A percentile compares a stretch with the other conserved stretches of the same genome.
These are phyloP conservation scores for Saccharomyces hybrid DNA, from an alignment of 1,139 yeast species.

Conservation along the genomic window DNA sequence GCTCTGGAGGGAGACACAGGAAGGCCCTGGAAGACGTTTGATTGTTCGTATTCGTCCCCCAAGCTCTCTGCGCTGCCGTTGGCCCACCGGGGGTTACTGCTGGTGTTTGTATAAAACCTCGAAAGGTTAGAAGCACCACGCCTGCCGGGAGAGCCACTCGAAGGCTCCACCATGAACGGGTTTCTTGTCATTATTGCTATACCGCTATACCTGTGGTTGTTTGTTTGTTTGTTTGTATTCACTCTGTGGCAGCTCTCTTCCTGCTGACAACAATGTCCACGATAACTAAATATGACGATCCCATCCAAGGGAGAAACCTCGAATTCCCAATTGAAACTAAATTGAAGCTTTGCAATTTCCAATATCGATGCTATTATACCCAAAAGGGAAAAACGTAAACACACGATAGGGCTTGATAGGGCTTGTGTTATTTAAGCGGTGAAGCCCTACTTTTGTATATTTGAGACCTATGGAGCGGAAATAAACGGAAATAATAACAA, in stretches of 20 bases:
- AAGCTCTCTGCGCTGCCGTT: slow-evolving; percentile 8
- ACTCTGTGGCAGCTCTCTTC: no score
- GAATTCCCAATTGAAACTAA: neutral
- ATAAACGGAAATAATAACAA: neutral
- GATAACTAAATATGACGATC: neutral
- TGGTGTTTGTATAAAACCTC: slow-evolving; percentile 25
- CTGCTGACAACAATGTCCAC: no score
- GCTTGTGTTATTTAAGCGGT: no score
- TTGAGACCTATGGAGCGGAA: neutral
- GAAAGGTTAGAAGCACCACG: slow-evolving; percentile 19
- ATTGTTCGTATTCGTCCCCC: slow-evolving; percentile 18
- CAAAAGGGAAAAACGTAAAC: slow-evolving; percentile 5
- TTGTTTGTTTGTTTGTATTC: neutral
- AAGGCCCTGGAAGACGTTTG: slow-evolving; percentile 27
- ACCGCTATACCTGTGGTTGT: neutral
- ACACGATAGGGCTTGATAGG: neutral
- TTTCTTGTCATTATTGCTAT: slow-evolving; percentile 23
- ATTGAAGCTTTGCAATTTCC: neutral
- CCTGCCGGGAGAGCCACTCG: slow-evolving; percentile 23
- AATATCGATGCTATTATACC: slow-evolving; percentile 1
- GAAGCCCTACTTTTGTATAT: no score
- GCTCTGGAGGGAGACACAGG: slow-evolving; percentile 40
- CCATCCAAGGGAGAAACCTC: neutral
- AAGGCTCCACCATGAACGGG: slow-evolving; percentile 30
- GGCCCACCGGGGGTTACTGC: slow-evolving; percentile 9